phyloP scores from a whole-genome alignment of 2,329 filamentous ascomycete genomes.

The Diaporthe citrichinensis region DNA sequence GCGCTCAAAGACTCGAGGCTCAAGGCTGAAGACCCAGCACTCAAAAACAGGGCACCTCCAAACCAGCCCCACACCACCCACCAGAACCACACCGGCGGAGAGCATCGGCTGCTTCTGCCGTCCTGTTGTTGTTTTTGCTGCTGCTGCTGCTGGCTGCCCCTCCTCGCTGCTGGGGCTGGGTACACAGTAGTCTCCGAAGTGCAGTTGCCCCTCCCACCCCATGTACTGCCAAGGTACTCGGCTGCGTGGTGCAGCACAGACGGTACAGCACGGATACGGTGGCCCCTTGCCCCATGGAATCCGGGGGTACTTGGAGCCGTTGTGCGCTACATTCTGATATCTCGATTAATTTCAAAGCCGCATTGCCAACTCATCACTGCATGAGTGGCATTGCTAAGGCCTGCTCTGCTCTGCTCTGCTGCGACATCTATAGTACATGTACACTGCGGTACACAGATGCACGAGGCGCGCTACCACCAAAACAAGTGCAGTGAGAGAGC shows the following conservation, averaged over 20 bases:
- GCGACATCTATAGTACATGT: conserved; percentile 29
- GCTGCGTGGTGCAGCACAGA: conserved; percentile 8
- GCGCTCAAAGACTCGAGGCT: background rate
- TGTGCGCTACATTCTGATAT: conserved; percentile 44
- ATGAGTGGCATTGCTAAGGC: conserved; percentile 63
- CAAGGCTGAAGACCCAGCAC: background rate
- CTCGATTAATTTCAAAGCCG: conserved; percentile 67
- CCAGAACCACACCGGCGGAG: conserved; percentile 30
- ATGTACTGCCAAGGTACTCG: conserved; percentile 26
- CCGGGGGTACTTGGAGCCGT: conserved; percentile 35
- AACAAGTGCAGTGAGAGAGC: background rate
- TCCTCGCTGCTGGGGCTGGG: conserved; percentile 2
- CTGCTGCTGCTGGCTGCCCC: background rate
- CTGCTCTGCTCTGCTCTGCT: conserved; percentile 58
- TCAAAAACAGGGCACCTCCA: conserved; percentile 3
- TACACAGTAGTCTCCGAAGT: background rate
- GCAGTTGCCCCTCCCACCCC: conserved; percentile 11
- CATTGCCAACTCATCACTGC: conserved; percentile 85
- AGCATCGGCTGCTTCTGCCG: conserved; percentile 25
- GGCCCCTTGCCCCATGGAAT: conserved; percentile 18
- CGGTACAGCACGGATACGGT: conserved; percentile 7
- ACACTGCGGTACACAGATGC: conserved; percentile 20
- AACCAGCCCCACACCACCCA: conserved; percentile 16
- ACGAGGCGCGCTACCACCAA: background rate
- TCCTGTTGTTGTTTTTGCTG: background rate